Evolutionary conservation across 1,284 basidiomycete genomes (phyloP).

Genomic region (Trichosporon inkin): DNA sequence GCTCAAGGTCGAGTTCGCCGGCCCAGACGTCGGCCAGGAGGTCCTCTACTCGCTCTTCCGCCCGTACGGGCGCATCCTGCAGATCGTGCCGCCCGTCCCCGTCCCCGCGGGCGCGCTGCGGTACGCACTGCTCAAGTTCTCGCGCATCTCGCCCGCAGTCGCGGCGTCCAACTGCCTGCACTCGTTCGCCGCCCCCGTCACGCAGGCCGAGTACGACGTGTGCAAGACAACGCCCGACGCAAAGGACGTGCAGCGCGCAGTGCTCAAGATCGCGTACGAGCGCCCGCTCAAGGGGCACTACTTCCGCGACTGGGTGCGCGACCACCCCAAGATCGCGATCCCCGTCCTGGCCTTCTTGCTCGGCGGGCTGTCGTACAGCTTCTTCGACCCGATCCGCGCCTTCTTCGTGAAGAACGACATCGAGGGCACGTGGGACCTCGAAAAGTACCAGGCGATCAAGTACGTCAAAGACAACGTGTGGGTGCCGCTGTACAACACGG

Average conservation of each 20-base stretch:
- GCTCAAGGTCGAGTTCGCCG: conserved; percentile 76
- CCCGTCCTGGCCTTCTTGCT: conserved; percentile 82
- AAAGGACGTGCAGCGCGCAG: conserved; percentile 52
- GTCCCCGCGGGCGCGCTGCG: conserved; percentile 66
- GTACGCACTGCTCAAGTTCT: conserved; percentile 62
- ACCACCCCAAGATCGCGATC: conserved; percentile 79
- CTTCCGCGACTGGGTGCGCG: conserved; percentile 74
- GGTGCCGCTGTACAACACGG: conserved; percentile 7
- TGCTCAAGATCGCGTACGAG: conserved; percentile 65
- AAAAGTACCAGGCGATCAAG: conserved; percentile 46
- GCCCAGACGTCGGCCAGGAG: conserved; percentile 77
- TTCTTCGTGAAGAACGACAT: conserved; percentile 80
- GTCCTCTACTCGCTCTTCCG: conserved; percentile 46
- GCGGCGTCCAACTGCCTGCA: conserved; percentile 83
- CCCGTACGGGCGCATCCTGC: conserved; percentile 76
- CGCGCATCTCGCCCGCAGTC: conserved; percentile 64
- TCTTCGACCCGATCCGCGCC: conserved; percentile 86
- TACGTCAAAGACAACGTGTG: conserved; percentile 13
- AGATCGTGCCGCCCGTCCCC: conserved; percentile 62
- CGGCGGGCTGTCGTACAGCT: conserved; percentile 83
- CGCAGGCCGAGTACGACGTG: conserved; percentile 43
- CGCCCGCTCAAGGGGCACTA: conserved; percentile 71
- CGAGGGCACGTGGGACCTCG: conserved; percentile 71
- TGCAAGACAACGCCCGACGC: conserved; percentile 17
- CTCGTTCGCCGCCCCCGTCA: conserved; percentile 57